phyloP scores from a whole-genome alignment of 176 grass and related monocot genomes.

The Raddia distichophylla region DNA sequence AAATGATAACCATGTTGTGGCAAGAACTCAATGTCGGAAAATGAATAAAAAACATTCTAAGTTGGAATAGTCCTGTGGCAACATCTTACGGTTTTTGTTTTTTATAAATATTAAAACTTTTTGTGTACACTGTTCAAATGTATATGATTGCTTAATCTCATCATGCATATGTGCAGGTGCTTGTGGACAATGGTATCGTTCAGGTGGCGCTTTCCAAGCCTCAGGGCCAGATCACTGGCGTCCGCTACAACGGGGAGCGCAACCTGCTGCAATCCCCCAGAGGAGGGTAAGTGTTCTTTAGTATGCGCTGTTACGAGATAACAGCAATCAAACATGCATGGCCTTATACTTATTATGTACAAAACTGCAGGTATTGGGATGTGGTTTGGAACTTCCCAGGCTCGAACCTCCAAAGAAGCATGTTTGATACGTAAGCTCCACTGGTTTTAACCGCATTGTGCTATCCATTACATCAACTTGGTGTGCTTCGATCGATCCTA shows the following conservation, averaged over 20 bases:
- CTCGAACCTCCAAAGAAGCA: conserved; percentile 32
- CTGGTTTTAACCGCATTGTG: too few species aligned
- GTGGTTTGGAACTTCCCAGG: conserved; percentile 57
- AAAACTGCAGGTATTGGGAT: conserved; percentile 69
- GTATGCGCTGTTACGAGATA: not conserved
- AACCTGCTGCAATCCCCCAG: conserved; percentile 47
- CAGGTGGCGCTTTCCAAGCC: conserved; percentile 60
- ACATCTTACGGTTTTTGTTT: too few species aligned
- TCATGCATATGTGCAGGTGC: conserved; percentile 35
- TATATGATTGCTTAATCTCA: too few species aligned
- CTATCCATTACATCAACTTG: too few species aligned
- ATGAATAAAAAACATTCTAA: too few species aligned
- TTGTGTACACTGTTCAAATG: not conserved
- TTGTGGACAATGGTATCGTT: conserved; percentile 65
- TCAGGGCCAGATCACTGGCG: conserved; percentile 49
- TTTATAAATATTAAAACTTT: too few species aligned
- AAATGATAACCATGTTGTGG: too few species aligned
- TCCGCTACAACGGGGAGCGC: conserved; percentile 37
- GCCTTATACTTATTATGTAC: too few species aligned
- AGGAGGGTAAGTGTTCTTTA: not conserved
- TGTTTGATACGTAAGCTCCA: conserved; percentile 38
- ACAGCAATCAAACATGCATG: too few species aligned
- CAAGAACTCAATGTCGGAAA: too few species aligned
- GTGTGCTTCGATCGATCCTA: not conserved
- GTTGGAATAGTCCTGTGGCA: too few species aligned